Evolutionary conservation across 768 basidiomycete species (phyloP), one percentile per base, ranked within the genome.

Genomic region (Auricularia heimuer): DNA sequence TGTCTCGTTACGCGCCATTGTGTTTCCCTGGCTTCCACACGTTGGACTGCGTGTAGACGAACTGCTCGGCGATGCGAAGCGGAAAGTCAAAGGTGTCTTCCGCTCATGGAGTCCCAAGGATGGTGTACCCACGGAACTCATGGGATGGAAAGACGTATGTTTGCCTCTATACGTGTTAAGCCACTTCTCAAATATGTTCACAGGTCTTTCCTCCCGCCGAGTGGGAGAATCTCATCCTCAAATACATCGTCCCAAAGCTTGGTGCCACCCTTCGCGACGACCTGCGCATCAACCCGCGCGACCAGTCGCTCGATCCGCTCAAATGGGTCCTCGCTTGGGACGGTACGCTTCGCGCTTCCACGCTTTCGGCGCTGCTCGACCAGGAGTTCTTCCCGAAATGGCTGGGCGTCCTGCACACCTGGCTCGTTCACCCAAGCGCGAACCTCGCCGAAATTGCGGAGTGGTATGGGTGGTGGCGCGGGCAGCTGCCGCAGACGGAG

Each of bases 351-450:
- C 87, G 91, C 7, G 75, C 85, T 0, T 86, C 89, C 3, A 83
- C 96, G 67, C 82, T 97, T 70, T 81, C 86, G 1, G 91, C 94
- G 71, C 78, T 99, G 12, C 77, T 99, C 67, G 92, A 96, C 73
- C 82, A 83, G 4, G 93, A 94, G 70, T 96, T 98, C 79, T 98
- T 98, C 82, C 92, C 94, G 3, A 96, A 97, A 73, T 99, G 95
- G 94, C 80, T 98, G 66, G 89, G 94, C 61, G 86, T 91, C 24
- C 79, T 99, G 29, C 88, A 95, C 71, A 76, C 92, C 56, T 98
- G 97, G 97, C 87, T 99, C 47, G 81, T 89, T n/a, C 90, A 93
- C 70, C 92, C 93, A 1, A 83, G 78, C 58, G 89, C 89, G 71
- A 94, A 86, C 77, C 89, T 93, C 70, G 92, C 90, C 69, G 93